Base-by-base conservation (phyloP, 768 basidiomycete species). In the Hygrocybe punicea region DNA sequence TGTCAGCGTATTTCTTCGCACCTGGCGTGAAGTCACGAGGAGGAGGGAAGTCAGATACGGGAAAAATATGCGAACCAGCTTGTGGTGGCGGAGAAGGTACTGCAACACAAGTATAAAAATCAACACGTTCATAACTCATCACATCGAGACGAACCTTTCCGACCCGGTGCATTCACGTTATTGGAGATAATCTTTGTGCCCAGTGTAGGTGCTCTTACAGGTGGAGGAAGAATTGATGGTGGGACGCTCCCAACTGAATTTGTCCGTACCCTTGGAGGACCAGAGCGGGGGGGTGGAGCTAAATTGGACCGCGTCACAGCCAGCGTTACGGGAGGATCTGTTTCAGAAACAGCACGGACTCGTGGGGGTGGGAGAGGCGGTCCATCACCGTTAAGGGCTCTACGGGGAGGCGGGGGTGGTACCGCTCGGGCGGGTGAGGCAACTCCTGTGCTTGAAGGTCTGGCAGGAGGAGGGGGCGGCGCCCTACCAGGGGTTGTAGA, bases 41-140 rank as follows among this genome's bases (percentile, higher is more conserved):
- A 13, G 84, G 84, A 1, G 91, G 91, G 67, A 93, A 91, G 51
- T 85, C 89, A 13, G 76, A 73, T n/a, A 85, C 81, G 6, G 89
- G 89, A 67, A 91, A 93, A 14, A 78, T 84, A 65, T 90, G 86
- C 21, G 78, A 69, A 8, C 89, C 89, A 40, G 79, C 81, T 54
- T 78, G 82, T 2, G 89, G 82, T 23, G 80, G 77, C 46, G 81
- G 80, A 4, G 81, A 79, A 24, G 77, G 77, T 24, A 81, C 80
- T 81, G 47, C 39, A 36, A 56, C 40, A 51, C 46, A 52, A 17
- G 39, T 13, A 55, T 53, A 61, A 45, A 16, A 13, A 13, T 19
- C 4, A 33, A 58, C 58, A 44, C 58, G 63, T 53, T 60, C 21
- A 21, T 17, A 29, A 33, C 16, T 49, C 13, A 21, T 35, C 39